Evolutionary conservation across 345 rosid genomes (phyloP), one percentile per base, ranked within the genome.

Genomic region (Crucihimalaya himalaica): DNA sequence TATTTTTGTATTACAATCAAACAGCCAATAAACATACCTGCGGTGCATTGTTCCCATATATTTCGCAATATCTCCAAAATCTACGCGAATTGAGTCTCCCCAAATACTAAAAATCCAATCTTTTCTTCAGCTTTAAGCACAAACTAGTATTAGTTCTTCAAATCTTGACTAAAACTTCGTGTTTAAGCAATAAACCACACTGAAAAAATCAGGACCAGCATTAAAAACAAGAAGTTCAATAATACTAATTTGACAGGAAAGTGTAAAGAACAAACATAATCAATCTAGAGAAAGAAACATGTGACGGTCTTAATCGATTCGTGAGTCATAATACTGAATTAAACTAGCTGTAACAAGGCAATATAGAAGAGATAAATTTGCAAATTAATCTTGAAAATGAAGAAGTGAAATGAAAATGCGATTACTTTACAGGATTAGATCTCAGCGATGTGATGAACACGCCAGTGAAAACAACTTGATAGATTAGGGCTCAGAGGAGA

Each of bases 31-130:
- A 19, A 2, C 23, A 63, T 50, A 90, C 96, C 97, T 90, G 77
- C 90, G 90, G 79, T 84, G 85, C 68, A 68, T 57, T 34, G 73
- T 80, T 56, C 84, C 86, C 89, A 86, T 93, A 45, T 5, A 56
- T 42, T 59, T 42, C 16, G 61, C 34, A 77, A 23, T 54, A 28
- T 65, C 66, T 73, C 47, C 3, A 37, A 57, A 68, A 8, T 45
- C 82, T 69, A 66, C 55, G 66, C 66, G 78, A 39, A 77, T 27
- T n/a, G n/a, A 53, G 35, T 31, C 23, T 23, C 14, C 18, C n/a
- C 10, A 55, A 37, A 69, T 37, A 35, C 70, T 72, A 48, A 52
- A 48, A 48, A 52, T 42, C 21, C 66, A 63, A 72, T 71, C 58
- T 68, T 70, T 70, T 42, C 18, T 1, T 5, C 32, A 39, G 29